These are phyloP conservation scores for Haemoproteus tartakovskyi DNA, from an alignment of 169 alveolate species.

Conservation along the genomic window DNA sequence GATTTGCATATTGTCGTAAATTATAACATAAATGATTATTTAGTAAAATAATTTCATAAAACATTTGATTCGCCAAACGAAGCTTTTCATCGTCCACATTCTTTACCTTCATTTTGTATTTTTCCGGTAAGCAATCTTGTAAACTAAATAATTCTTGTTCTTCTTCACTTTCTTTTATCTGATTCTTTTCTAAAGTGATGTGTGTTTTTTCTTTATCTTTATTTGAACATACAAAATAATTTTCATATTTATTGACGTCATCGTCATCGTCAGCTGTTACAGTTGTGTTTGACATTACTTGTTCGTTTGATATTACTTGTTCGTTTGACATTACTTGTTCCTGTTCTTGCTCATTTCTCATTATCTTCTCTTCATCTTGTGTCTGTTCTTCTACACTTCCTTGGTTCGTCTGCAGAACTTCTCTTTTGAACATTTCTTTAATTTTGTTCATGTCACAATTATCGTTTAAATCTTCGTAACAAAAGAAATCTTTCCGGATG, in stretches of 20 bases:
- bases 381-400: not conserved
- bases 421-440: slow-evolving; percentile 10
- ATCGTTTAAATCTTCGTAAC: slow-evolving; percentile 18
- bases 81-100: slow-evolving; percentile 19
- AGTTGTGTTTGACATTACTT: too few species aligned
- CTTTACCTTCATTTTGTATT: slow-evolving; percentile 43
- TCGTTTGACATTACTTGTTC: not conserved
- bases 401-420: not conserved
- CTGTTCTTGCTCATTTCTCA: not conserved
- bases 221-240: too few species aligned
- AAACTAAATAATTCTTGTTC: slow-evolving; percentile 32
- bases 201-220: not conserved
- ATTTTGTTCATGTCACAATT: slow-evolving; percentile 50
- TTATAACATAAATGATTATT: slow-evolving; percentile 58
- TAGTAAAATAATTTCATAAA: slow-evolving; percentile 53
- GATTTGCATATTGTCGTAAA: slow-evolving; percentile 33
- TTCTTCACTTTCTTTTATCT: not conserved
- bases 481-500: slow-evolving; percentile 47
- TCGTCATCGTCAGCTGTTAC: not conserved
- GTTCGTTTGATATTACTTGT: too few species aligned
- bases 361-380: not conserved
- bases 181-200: not conserved
- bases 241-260: not conserved
- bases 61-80: slow-evolving; percentile 49
- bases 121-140: slow-evolving; percentile 40